Conservation (phyloP, 2,329 filamentous ascomycete genomes). For the Botrytis sinoallii region DNA sequence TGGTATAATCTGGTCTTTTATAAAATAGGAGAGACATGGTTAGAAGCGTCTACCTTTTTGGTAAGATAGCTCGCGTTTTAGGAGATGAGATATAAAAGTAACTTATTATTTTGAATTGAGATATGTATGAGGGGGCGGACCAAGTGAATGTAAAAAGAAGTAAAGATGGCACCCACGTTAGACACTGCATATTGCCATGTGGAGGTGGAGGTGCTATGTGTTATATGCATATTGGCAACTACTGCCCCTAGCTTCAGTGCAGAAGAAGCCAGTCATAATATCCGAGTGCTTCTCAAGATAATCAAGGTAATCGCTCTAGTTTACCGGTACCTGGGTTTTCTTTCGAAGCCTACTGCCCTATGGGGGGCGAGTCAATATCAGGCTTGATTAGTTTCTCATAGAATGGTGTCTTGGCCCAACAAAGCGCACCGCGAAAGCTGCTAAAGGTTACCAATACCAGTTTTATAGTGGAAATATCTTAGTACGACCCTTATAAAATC, state of each 20-base stretch:
- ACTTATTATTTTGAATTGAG: neutral
- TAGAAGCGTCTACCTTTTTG: neutral
- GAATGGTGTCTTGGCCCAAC: neutral
- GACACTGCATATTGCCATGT: neutral
- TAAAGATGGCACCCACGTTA: neutral
- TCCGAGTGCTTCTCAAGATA: neutral
- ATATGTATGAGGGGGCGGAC: neutral
- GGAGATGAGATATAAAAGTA: neutral
- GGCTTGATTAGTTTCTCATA: neutral
- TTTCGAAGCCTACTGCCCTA: neutral
- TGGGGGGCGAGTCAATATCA: neutral
- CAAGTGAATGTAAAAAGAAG: neutral
- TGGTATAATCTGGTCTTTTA: slow-evolving; percentile 34
- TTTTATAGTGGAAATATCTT: neutral
- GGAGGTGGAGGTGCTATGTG: neutral
- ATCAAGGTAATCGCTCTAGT: neutral
- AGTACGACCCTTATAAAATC: neutral
- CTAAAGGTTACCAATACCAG: neutral
- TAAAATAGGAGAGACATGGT: slow-evolving; percentile 38
- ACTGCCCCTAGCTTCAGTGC: neutral
- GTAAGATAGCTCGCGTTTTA: neutral
- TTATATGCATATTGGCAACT: slow-evolving; percentile 7
- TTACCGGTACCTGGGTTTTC: neutral
- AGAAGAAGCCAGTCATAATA: neutral
- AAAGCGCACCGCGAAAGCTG: neutral